Conservation (phyloP, 2,329 filamentous ascomycete genomes). For the Whalleya microplaca region DNA sequence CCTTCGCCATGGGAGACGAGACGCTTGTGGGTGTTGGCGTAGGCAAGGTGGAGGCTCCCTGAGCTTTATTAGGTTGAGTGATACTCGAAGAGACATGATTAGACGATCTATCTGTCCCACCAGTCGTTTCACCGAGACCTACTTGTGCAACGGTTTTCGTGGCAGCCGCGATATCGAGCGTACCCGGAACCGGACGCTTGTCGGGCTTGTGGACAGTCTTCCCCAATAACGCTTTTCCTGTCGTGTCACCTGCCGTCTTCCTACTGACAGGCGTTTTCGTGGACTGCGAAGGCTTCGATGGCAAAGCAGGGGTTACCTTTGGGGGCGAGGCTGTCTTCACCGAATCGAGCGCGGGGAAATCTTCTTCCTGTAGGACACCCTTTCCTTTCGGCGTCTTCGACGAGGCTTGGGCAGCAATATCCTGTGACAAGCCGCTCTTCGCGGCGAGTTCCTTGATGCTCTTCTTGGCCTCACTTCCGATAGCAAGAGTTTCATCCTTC, state of each 20-base stretch:
- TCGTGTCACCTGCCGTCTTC: conserved; percentile 31
- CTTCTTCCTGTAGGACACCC: conserved; percentile 58
- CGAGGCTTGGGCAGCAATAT: conserved; percentile 46
- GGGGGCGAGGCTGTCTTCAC: conserved; percentile 44
- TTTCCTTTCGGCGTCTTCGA: conserved; percentile 38
- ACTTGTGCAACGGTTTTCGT: conserved; percentile 40
- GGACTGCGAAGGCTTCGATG: conserved; percentile 36
- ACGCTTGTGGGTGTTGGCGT: conserved; percentile 50
- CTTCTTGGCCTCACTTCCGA: conserved; percentile 43
- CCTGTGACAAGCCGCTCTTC: conserved; percentile 52
- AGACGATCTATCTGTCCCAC: conserved; percentile 34
- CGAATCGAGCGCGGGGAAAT: conserved; percentile 63
- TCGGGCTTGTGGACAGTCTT: conserved; percentile 37
- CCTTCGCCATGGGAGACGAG: conserved; percentile 55
- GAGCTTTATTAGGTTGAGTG: conserved; percentile 41
- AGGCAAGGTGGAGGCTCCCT: conserved; percentile 50
- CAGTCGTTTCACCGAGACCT: conserved; percentile 20
- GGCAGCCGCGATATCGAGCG: conserved; percentile 55
- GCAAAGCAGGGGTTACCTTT: conserved; percentile 37
- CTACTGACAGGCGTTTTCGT: conserved; percentile 36
- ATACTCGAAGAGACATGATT: conserved; percentile 34
- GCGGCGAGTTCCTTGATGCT: conserved; percentile 49
- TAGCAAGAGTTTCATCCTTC: conserved; percentile 22
- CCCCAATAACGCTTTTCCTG: conserved; percentile 25
- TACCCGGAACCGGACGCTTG: conserved; percentile 46